Conservation (phyloP, 495 filamentous ascomycete species). For the Lichenothelia convexa region DNA sequence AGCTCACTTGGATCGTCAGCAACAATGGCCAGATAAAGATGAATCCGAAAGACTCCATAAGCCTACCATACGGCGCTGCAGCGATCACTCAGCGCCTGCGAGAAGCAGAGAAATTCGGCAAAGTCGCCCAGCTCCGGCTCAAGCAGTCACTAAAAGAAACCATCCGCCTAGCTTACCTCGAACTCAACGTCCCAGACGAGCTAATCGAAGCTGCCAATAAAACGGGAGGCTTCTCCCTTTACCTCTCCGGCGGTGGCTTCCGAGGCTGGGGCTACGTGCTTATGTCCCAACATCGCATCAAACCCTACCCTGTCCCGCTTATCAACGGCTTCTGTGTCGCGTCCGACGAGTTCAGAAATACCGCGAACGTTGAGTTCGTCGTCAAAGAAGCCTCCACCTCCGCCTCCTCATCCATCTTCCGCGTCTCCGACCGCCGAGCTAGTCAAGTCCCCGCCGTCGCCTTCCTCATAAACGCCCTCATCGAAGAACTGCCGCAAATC, state of each 20-base stretch:
- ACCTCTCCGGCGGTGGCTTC: slow-evolving; percentile 81
- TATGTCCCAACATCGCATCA: slow-evolving; percentile 43
- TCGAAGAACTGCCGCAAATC: slow-evolving; percentile 50
- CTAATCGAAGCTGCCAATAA: slow-evolving; percentile 26
- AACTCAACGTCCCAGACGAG: slow-evolving; percentile 35
- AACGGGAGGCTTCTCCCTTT: slow-evolving; percentile 46
- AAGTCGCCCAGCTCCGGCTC: slow-evolving; percentile 20
- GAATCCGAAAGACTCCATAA: slow-evolving; percentile 28
- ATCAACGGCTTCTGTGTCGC: slow-evolving; percentile 63
- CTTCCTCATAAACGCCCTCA: slow-evolving; percentile 54
- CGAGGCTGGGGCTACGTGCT: slow-evolving; percentile 78
- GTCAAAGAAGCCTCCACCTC: slow-evolving; percentile 36
- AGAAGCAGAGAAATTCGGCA: slow-evolving; percentile 18
- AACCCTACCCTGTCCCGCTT: slow-evolving; percentile 67
- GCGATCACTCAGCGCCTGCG: slow-evolving; percentile 45
- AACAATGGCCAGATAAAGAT: slow-evolving; percentile 31
- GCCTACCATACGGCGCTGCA: slow-evolving; percentile 75
- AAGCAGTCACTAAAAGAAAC: slow-evolving; percentile 36
- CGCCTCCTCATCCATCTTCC: slow-evolving; percentile 66
- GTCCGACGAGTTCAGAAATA: slow-evolving; percentile 41
- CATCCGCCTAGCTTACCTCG: slow-evolving; percentile 42
- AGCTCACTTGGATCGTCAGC: slow-evolving; percentile 69
- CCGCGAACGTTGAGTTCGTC: slow-evolving; percentile 33
- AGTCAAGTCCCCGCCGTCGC: slow-evolving; percentile 71
- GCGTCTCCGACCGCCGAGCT: slow-evolving; percentile 65